Base-by-base conservation (phyloP, 768 basidiomycete species). In the Termitomyces sp. region DNA sequence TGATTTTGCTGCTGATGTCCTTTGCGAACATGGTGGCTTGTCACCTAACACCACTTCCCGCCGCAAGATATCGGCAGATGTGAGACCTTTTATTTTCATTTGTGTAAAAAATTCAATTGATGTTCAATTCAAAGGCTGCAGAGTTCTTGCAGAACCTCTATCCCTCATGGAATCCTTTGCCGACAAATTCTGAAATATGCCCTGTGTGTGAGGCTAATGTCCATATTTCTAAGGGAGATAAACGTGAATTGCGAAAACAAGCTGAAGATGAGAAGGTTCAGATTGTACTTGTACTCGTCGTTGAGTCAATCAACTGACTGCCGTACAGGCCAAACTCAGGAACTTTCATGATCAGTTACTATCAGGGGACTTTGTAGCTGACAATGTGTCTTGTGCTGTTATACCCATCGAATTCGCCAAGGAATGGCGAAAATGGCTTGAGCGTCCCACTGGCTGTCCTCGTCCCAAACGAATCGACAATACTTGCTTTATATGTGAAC, bases 221-320 rank as follows among this genome's bases (percentile, higher is more conserved):
- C 20, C 78, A 83, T 49, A 76, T 74, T 34, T 83, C 81, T 7
- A 82, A 78, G 64, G 84, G 84, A 64, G 85, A 83, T 59, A 87
- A 80, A 63, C 80, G 77, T 41, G 85, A 83, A 61, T 61, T 79
- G 42, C 83, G 87, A 41, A 85, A 78, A 67, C 80, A 76, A 56
- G 87, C 87, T 26, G 91, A 91, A 66, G 84, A 87, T 20, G 91
- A 92, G 72, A 92, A 90, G 84, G 91, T 87, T 54, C 29, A 56
- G 49, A 32, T n/a, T 50, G 18, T 36, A 43, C 39, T 41, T 36
- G 59, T 29, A 65, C 47, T 58, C 57, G 41, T 46, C 20, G 16
- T 14, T 13, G 32, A 34, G 18, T 18, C 22, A 47, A 34, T 57
- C 24, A 13, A 37, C 59, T 65, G 56, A 65, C 58, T 41, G 32